Evolutionary conservation across 2,329 filamentous ascomycete genomes (phyloP).

Genomic region (Neoarthrinium moseri): DNA sequence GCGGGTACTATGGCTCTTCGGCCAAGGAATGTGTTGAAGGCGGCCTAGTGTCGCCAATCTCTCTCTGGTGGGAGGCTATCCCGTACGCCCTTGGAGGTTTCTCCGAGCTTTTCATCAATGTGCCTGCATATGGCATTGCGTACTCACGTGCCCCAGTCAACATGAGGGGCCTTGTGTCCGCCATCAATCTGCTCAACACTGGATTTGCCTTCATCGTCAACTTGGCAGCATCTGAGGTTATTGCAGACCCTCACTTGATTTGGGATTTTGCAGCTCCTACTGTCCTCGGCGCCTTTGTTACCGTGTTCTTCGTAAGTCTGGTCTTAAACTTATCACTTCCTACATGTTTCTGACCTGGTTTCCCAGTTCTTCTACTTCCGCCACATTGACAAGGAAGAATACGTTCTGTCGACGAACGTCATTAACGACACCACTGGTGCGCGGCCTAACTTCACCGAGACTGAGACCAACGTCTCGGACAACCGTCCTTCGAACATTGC

Average conservation of each 20-base stretch:
- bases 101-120: constrained; percentile 50
- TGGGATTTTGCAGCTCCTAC: constrained; percentile 49
- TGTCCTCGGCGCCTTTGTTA: constrained; percentile 41
- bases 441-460: constrained; percentile 39
- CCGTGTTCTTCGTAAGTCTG: constrained; percentile 34
- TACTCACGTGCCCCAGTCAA: constrained; percentile 50
- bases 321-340: not conserved
- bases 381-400: constrained; percentile 47
- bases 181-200: constrained; percentile 46
- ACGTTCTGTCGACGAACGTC: constrained; percentile 30
- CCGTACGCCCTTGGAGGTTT: constrained; percentile 51
- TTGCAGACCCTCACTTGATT: constrained; percentile 46
- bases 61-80: constrained; percentile 57
- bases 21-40: constrained; percentile 28
- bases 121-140: constrained; percentile 50
- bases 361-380: constrained; percentile 39
- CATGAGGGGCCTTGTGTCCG: constrained; percentile 50
- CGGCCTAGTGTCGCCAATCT: constrained; percentile 39
- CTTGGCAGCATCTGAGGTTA: constrained; percentile 40
- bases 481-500: constrained; percentile 29
- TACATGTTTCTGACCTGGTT: constrained; percentile 11
- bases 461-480: constrained; percentile 33
- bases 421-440: constrained; percentile 35
- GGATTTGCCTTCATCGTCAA: constrained; percentile 45
- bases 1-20: constrained; percentile 37